phyloP scores from a whole-genome alignment of 106 monocot species.

The Allium sativum region DNA sequence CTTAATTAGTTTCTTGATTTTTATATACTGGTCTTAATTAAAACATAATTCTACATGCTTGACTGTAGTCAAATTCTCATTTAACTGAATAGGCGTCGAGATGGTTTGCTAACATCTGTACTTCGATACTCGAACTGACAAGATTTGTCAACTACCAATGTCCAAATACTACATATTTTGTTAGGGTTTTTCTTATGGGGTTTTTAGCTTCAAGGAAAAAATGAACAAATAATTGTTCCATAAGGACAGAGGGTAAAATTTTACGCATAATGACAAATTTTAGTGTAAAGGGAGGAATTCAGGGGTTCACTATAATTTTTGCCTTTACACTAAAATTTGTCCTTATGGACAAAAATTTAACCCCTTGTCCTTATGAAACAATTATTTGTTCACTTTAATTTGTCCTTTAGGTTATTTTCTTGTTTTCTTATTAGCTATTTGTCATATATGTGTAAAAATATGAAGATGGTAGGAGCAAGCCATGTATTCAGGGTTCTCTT shows the following conservation, averaged over 20 bases:
- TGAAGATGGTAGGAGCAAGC: conserved; percentile 52
- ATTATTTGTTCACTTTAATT: too few relatives aligned
- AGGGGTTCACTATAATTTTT: too few relatives aligned
- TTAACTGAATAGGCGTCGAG: conserved; percentile 51
- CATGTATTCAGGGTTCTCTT: conserved; percentile 83
- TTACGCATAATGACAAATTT: too few relatives aligned
- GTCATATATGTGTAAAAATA: conserved; percentile 12
- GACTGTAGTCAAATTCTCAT: background rate
- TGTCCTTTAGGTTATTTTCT: too few relatives aligned
- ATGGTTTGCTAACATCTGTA: conserved; percentile 85
- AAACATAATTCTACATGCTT: background rate
- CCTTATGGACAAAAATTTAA: too few relatives aligned
- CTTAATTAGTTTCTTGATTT: too few relatives aligned
- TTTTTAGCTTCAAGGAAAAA: too few relatives aligned
- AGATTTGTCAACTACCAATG: conserved; percentile 37
- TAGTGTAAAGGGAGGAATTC: too few relatives aligned
- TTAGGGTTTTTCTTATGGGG: background rate
- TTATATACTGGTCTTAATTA: background rate
- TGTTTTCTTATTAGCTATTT: background rate
- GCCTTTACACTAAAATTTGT: too few relatives aligned
- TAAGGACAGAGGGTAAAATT: too few relatives aligned
- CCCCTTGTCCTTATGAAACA: too few relatives aligned
- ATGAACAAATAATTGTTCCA: too few relatives aligned
- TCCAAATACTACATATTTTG: background rate
- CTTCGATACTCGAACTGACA: conserved; percentile 77